Percentiles rank a stretch among this genome's conserved stretches.
These are phyloP conservation scores for Colletotrichum navitas DNA, from an alignment of 2,329 filamentous ascomycete genomes.

Conservation along the genomic window DNA sequence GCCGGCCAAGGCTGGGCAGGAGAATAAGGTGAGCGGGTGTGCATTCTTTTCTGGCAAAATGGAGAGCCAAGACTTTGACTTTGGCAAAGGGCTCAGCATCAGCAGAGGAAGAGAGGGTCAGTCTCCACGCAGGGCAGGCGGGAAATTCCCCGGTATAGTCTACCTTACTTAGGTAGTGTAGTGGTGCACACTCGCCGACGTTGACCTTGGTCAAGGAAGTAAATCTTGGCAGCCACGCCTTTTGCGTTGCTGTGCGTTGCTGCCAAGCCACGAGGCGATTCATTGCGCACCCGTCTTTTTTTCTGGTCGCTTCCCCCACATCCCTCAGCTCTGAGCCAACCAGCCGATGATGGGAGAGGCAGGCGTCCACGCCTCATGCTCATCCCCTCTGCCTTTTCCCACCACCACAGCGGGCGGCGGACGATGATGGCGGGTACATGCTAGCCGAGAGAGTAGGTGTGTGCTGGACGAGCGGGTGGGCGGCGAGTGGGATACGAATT, in stretches of 20 bases:
- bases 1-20: constrained; percentile 41
- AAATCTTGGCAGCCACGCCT: background rate
- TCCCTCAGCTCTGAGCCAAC: background rate
- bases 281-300: background rate
- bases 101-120: constrained; percentile 6
- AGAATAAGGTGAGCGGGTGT: constrained; percentile 24
- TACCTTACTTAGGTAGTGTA: background rate
- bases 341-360: background rate
- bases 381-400: background rate
- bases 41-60: constrained; percentile 36
- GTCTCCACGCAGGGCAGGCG: constrained; percentile 6
- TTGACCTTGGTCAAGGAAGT: background rate
- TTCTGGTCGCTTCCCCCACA: background rate
- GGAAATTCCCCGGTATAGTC: background rate
- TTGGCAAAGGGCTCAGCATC: background rate
- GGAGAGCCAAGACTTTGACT: constrained; percentile 34
- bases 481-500: constrained; percentile 3
- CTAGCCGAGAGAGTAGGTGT: background rate
- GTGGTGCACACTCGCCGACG: background rate
- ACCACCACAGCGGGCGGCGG: background rate
- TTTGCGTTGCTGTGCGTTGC: background rate
- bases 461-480: background rate
- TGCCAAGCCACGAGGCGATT: background rate
- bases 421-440: background rate
- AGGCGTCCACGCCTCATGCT: background rate